These are phyloP conservation scores for Dictyostelium intermedium DNA, from an alignment of 78 protist genomes.

Conservation along the genomic window DNA sequence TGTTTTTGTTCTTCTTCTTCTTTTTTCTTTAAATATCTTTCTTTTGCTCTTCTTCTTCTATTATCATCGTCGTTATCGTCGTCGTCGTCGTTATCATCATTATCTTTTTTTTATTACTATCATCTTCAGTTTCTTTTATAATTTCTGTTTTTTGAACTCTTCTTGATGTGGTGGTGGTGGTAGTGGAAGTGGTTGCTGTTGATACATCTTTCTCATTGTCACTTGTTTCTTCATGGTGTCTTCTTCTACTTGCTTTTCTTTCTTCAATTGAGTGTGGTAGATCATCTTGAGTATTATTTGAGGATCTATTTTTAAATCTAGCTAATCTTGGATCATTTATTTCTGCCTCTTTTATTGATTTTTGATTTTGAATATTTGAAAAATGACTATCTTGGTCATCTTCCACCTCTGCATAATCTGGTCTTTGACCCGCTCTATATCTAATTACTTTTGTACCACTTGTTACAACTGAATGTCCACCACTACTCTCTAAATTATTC, in stretches of 20 bases:
- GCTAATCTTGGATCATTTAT: constrained; percentile 27
- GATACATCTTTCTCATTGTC: background rate
- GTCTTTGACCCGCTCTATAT: constrained; percentile 65
- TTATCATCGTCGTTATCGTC: constrained; percentile 42
- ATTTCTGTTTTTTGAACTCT: constrained; percentile 41
- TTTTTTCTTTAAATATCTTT: constrained; percentile 19
- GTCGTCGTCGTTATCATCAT: background rate
- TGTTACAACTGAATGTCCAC: background rate
- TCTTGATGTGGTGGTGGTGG: constrained; percentile 1
- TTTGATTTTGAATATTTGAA: background rate
- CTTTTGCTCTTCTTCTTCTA: constrained; percentile 75
- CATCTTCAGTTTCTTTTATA: background rate
- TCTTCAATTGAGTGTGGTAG: background rate
- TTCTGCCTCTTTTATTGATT: constrained; percentile 5
- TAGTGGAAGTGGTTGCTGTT: background rate
- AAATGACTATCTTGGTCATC: background rate
- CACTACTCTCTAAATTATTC: constrained; percentile 6
- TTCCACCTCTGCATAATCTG: constrained; percentile 40
- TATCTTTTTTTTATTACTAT: background rate
- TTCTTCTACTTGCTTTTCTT: constrained; percentile 18
- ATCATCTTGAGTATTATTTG: background rate
- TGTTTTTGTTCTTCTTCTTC: constrained; percentile 25
- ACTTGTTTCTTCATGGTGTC: background rate
- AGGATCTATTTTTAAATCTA: constrained; percentile 52
- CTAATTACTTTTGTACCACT: constrained; percentile 6